phyloP scores from a whole-genome alignment of 1,284 basidiomycete species.

The Pseudozyma tsukubaensis region DNA sequence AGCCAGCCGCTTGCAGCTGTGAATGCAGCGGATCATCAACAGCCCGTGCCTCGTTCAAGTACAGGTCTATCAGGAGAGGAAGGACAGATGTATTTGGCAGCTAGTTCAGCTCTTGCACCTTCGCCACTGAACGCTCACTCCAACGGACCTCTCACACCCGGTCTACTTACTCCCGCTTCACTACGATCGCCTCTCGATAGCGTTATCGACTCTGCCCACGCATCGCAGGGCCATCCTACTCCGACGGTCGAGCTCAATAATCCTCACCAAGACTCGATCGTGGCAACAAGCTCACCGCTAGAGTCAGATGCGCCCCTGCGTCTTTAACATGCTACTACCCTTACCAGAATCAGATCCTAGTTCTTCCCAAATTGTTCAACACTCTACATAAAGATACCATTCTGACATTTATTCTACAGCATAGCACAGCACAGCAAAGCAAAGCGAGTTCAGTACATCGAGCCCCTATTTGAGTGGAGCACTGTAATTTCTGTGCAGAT shows the following conservation, averaged over 20 bases:
- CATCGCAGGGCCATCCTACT: slow-evolving; percentile 41
- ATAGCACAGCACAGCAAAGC: background rate
- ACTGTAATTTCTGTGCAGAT: no score
- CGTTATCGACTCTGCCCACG: slow-evolving; percentile 42
- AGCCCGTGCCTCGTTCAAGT: slow-evolving; percentile 9
- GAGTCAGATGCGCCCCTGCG: slow-evolving; percentile 1
- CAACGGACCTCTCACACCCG: slow-evolving; percentile 22
- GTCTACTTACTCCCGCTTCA: slow-evolving; percentile 27
- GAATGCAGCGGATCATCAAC: background rate
- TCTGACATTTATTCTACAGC: background rate
- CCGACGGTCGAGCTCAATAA: slow-evolving; percentile 21
- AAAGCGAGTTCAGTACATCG: background rate
- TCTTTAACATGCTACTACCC: background rate
- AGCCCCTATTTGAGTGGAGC: no score
- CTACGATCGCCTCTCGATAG: slow-evolving; percentile 32
- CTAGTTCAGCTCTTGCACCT: slow-evolving; percentile 23
- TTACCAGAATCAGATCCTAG: background rate
- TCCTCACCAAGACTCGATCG: background rate
- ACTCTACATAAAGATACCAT: background rate
- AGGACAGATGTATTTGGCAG: slow-evolving; percentile 30
- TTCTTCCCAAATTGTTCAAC: background rate
- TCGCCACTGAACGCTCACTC: slow-evolving; percentile 16
- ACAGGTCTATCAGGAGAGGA: slow-evolving; percentile 32
- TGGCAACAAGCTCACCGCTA: slow-evolving; percentile 5
- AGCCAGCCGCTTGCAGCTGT: background rate